Base-by-base conservation (phyloP, 2,329 filamentous ascomycete genomes). In the Microcera coccophila region DNA sequence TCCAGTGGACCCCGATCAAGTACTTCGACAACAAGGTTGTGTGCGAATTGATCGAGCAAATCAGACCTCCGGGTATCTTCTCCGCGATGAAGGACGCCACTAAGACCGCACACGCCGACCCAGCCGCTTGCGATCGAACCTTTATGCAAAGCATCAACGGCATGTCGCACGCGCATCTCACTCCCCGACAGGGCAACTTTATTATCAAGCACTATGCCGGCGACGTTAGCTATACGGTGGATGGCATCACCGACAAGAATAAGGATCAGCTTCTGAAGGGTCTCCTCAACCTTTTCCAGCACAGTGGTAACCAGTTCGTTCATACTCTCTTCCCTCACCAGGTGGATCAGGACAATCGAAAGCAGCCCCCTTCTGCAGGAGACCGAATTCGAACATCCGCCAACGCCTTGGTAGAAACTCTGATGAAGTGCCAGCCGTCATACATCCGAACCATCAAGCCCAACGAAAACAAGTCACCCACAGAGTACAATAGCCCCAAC, bases 11-110 rank as follows among this genome's bases (percentile, higher is more conserved):
- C 0, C 93, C 93, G 3, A 98, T 98, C 75, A 94, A 93, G 60
- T 98, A 97, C 69, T 98, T 97, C 58, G 93, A 98, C 69, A 98
- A 98, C 77, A 97, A 97, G 74, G 85, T 98, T 36, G 93, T 98
- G 44, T 98, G 93, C 64, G 93, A 96, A 48, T 68, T 98, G 60
- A 98, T 98, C 55, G 93, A 98, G 67, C 87, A 94, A 62, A 82
- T 85, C 62, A 77, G 90, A 41, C 93, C 93, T 5, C 86, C 89
- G 1, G 93, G 93, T 60, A 82, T 98, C 35, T 96, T 98, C 62
- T 93, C 93, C 5, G 90, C 90, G 4, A 74, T 98, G 70, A 98
- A 98, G 64, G 93, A 98, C 69, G 93, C 93, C 36, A 97, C 93
- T 52, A 95, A 94, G 57, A 97, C 93, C n/a, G 93, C 93, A 4